A percentile compares a stretch with the other conserved stretches of the same genome.
Evolutionary conservation across 1,284 basidiomycete genomes (phyloP).

Genomic region (Puccinia horiana): DNA sequence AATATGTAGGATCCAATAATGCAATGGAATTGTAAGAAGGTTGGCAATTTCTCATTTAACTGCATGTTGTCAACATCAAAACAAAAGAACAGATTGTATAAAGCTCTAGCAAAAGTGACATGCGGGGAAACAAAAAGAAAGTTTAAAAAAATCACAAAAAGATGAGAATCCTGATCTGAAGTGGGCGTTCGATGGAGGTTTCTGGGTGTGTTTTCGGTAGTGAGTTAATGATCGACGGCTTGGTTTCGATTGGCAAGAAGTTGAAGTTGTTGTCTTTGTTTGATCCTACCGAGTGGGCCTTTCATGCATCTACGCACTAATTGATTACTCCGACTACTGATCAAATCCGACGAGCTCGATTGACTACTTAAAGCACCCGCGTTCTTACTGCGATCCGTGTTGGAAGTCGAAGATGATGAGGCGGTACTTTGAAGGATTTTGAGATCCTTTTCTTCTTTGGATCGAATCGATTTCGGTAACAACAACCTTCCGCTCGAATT

Average conservation of each 20-base stretch:
- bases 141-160: not conserved
- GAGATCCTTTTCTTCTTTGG: slow-evolving; percentile 35
- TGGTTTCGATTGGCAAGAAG: not conserved
- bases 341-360: not conserved
- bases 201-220: not conserved
- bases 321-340: slow-evolving; percentile 18
- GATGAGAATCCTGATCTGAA: not conserved
- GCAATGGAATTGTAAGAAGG: too few relatives aligned
- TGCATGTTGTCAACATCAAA: not conserved
- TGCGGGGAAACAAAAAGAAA: not conserved
- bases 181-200: not conserved
- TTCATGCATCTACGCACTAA: slow-evolving; percentile 44
- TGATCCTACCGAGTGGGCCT: slow-evolving; percentile 40
- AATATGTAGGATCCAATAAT: too few relatives aligned
- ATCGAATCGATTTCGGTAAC: slow-evolving; percentile 35
- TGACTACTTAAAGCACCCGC: not conserved
- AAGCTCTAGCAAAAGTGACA: not conserved
- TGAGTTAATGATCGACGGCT: not conserved
- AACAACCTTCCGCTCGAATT: slow-evolving; percentile 36
- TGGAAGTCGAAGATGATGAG: not conserved
- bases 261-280: slow-evolving; percentile 36
- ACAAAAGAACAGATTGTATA: not conserved
- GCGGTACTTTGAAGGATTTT: slow-evolving; percentile 10
- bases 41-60: not conserved
- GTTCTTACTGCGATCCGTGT: not conserved